phyloP scores from a whole-genome alignment of 2,329 filamentous ascomycete species.

The Neopestalotiopsis rosae region DNA sequence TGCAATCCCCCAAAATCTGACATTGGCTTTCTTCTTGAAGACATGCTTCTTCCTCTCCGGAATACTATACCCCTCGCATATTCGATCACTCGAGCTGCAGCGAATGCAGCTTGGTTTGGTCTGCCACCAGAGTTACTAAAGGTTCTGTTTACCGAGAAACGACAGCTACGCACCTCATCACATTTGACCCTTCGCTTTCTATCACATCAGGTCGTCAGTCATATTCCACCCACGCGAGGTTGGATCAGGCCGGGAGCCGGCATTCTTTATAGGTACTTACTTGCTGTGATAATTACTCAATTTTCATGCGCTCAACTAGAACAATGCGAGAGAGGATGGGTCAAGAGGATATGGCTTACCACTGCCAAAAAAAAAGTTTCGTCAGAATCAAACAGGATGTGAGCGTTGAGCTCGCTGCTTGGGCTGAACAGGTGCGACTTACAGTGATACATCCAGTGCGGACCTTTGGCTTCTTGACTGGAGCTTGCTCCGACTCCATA shows the following conservation, averaged over 20 bases:
- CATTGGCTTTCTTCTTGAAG: not conserved
- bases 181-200: not conserved
- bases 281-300: not conserved
- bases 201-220: not conserved
- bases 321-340: not conserved
- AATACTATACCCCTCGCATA: not conserved
- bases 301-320: not conserved
- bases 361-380: not conserved
- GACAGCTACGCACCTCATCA: not conserved
- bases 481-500: not conserved
- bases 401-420: not conserved
- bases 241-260: not conserved
- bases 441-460: not conserved
- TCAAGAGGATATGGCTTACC: not conserved
- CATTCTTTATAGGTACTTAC: too few relatives aligned
- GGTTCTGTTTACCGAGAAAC: not conserved
- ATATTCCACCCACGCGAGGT: not conserved
- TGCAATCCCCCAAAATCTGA: not conserved
- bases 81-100: not conserved
- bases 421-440: not conserved
- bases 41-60: not conserved
- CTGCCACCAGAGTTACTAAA: not conserved
- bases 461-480: not conserved
- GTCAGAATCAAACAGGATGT: not conserved
- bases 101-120: not conserved